Conservation (phyloP, 1,284 basidiomycete species). For the Tausonia pullulans region DNA sequence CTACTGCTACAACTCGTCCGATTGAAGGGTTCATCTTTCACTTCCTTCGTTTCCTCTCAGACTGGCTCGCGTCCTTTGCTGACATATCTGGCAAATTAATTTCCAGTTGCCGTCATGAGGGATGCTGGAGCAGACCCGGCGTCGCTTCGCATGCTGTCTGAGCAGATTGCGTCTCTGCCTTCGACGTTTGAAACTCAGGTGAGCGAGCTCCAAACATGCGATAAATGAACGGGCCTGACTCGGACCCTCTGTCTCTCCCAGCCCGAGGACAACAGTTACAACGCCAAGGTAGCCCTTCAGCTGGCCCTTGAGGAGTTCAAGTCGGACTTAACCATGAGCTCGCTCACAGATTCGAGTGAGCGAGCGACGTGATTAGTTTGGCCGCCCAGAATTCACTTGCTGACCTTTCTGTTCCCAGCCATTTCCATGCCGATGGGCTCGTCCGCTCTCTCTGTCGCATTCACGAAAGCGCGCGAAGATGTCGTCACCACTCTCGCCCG, state of each 20-base stretch:
- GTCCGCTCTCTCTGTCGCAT: constrained; percentile 37
- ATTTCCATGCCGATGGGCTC: constrained; percentile 74
- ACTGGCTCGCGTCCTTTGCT: too few relatives aligned
- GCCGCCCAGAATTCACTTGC: background rate
- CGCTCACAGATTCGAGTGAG: constrained; percentile 69
- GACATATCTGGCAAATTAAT: too few relatives aligned
- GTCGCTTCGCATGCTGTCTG: constrained; percentile 23
- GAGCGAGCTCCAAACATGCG: background rate
- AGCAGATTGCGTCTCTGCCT: constrained; percentile 35
- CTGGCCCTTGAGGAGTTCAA: constrained; percentile 64
- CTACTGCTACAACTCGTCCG: constrained; percentile 56
- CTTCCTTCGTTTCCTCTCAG: background rate
- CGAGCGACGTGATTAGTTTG: constrained; percentile 24
- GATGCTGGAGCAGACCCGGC: constrained; percentile 14
- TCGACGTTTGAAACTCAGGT: constrained; percentile 21
- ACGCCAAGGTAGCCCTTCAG: constrained; percentile 61
- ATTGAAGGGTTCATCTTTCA: constrained; percentile 38
- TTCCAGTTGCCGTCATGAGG: background rate
- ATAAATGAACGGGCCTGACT: background rate
- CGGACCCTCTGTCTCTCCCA: constrained; percentile 25
- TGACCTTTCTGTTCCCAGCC: constrained; percentile 38
- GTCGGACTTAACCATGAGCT: constrained; percentile 74
- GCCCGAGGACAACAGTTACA: constrained; percentile 59
- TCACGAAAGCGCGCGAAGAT: constrained; percentile 45
- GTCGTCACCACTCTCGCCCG: constrained; percentile 50